Percentiles rank a stretch among this genome's conserved stretches.
phyloP scores from a whole-genome alignment of 2,329 filamentous ascomycete genomes.

The Paecilomyces sp. region DNA sequence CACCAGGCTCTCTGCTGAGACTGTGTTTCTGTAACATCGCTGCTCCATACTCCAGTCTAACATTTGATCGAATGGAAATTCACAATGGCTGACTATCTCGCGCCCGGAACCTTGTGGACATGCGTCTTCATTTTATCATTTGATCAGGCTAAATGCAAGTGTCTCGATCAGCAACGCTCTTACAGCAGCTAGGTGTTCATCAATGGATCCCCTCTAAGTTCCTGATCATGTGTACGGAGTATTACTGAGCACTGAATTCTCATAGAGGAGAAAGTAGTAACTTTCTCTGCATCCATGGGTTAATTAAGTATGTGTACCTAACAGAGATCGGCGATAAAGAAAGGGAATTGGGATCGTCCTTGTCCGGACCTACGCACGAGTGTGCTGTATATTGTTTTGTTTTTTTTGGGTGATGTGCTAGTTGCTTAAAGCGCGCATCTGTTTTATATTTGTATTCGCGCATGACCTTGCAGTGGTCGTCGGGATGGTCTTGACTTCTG shows the following conservation, averaged over 20 bases:
- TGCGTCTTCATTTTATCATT: background rate
- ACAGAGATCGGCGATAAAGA: background rate
- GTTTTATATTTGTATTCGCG: too few relatives aligned
- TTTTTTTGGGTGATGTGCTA: too few relatives aligned
- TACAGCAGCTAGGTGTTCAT: background rate
- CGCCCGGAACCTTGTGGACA: background rate
- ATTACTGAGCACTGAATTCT: too few relatives aligned
- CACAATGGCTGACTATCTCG: background rate
- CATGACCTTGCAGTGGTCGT: too few relatives aligned
- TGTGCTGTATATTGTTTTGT: too few relatives aligned
- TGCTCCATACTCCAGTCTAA: background rate
- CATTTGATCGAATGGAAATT: background rate
- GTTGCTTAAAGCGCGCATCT: too few relatives aligned
- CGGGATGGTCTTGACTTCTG: too few relatives aligned
- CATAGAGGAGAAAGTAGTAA: background rate
- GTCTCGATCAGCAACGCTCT: background rate
- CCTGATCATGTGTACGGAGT: background rate
- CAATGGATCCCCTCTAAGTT: background rate
- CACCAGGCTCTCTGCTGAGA: background rate
- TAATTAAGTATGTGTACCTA: background rate
- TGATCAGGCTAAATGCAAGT: background rate
- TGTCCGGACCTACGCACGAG: background rate
- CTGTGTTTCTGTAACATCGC: background rate
- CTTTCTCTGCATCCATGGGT: background rate
- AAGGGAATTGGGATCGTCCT: background rate